phyloP scores from a whole-genome alignment of 129 eudicot species.

The Cynara cardunculus region DNA sequence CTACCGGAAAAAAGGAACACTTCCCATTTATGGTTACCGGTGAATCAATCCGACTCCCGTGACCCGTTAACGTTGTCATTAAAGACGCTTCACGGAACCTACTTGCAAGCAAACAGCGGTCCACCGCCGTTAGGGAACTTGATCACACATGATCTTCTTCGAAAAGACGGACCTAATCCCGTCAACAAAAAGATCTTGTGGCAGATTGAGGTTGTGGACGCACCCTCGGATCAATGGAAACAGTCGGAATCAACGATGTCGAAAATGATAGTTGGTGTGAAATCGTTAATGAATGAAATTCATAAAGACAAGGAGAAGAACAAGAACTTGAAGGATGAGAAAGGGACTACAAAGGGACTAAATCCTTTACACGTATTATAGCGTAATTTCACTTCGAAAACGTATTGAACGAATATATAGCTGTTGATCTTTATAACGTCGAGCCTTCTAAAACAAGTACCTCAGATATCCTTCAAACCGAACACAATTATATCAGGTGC shows the following conservation, averaged over 20 bases:
- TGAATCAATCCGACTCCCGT: not conserved
- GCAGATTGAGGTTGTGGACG: slow-evolving; percentile 36
- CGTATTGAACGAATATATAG: not conserved
- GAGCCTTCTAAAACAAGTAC: not conserved
- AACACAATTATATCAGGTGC: not conserved
- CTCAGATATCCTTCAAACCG: not conserved
- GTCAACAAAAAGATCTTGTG: slow-evolving; percentile 30
- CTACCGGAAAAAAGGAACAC: slow-evolving; percentile 28
- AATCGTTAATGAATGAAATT: slow-evolving; percentile 15
- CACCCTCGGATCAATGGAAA: slow-evolving; percentile 23
- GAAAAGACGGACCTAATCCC: not conserved
- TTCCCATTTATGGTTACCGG: slow-evolving; percentile 32
- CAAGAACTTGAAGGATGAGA: slow-evolving; percentile 24
- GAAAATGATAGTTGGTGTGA: slow-evolving; percentile 19
- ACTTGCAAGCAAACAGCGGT: slow-evolving; percentile 33
- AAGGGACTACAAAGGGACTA: slow-evolving; percentile 28
- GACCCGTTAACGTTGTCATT: slow-evolving; percentile 18
- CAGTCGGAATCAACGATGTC: slow-evolving; percentile 20
- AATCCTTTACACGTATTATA: not conserved
- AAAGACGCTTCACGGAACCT: slow-evolving; percentile 34
- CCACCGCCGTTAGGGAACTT: slow-evolving; percentile 31
- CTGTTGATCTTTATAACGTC: not conserved
- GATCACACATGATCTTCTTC: slow-evolving; percentile 39
- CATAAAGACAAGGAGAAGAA: slow-evolving; percentile 24
- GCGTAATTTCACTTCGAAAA: slow-evolving; percentile 21